Evolutionary conservation across 768 basidiomycete genomes (phyloP).

Genomic region (Mycena chlorophos): DNA sequence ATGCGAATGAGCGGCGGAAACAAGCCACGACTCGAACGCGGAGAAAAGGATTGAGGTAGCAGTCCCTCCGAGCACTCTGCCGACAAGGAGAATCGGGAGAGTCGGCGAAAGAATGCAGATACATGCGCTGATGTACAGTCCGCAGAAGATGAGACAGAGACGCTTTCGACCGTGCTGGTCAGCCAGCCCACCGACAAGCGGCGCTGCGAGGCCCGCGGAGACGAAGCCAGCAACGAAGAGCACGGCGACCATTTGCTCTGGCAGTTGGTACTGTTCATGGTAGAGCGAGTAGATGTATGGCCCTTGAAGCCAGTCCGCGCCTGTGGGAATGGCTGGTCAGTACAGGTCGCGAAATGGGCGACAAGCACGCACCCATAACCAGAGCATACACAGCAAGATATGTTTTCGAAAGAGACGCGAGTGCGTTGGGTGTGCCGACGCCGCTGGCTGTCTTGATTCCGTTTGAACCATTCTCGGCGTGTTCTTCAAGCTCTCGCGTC

Average conservation of each 20-base stretch:
- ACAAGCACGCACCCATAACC: conserved; percentile 65
- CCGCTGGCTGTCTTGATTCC: conserved; percentile 16
- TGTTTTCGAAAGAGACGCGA: conserved; percentile 41
- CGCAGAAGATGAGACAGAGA: conserved; percentile 70
- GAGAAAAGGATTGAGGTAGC: conserved; percentile 78
- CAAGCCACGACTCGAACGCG: conserved; percentile 76
- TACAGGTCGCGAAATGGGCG: conserved; percentile 4
- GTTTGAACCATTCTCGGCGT: conserved; percentile 33
- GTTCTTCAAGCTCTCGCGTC: conserved; percentile 28
- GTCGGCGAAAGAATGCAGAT: conserved; percentile 55
- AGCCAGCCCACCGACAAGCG: conserved; percentile 75
- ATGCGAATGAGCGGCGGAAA: conserved; percentile 56
- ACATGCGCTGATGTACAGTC: conserved; percentile 64
- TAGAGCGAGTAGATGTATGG: conserved; percentile 79
- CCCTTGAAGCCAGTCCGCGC: conserved; percentile 79
- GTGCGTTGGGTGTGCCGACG: conserved; percentile 23
- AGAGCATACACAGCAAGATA: conserved; percentile 70
- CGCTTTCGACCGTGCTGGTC: conserved; percentile 72
- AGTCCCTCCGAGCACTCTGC: conserved; percentile 66
- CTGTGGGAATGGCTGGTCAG: conserved; percentile 32
- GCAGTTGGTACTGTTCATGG: conserved; percentile 62
- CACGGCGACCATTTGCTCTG: conserved; percentile 64
- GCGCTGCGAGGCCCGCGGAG: conserved; percentile 67
- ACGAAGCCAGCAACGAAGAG: conserved; percentile 79
- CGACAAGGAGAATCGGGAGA: conserved; percentile 61